Evolutionary conservation across 768 basidiomycete species (phyloP), one percentile per base, ranked within the genome.

Genomic region (Obba rivulosa): DNA sequence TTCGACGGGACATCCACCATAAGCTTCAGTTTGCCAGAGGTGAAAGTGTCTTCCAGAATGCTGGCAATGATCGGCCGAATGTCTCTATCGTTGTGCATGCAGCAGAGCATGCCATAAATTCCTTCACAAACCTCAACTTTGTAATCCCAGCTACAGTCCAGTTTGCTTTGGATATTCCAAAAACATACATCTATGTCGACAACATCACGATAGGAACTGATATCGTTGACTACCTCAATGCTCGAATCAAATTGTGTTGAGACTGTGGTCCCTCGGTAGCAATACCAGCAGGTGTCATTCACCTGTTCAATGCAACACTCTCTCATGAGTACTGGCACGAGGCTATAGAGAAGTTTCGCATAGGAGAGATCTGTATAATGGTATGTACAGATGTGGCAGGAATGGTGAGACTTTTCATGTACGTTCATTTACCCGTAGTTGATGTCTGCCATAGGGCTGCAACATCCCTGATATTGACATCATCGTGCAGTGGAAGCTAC

Each of bases 401-500:
- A 23, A 68, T 69, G 66, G 67, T 66, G 21, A 23, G 63, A 36
- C 16, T 22, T 20, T 23, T 46, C 10, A 37, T 21, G 17, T 20
- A n/a, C 43, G 14, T 42, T 4, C 8, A 10, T 7, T 42, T 42
- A 42, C 9, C 4, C 8, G 23, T 7, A 13, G 8, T 22, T 16
- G 22, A 13, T n/a, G 18, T 8, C 13, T 22, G 41, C 4, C 7
- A n/a, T 18, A 54, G 43, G 53, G 71, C 1, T 59, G 47, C 18
- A 49, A 57, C 50, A 42, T 55, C 49, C 58, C 44, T 0, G 61
- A 69, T 43, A 57, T 72, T 3, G 67, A 68, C 11, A 24, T 68
- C 18, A 69, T 71, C 1, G 62, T 71, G 0, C 70, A 71, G 35
- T 73, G 69, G 69, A 71, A 68, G 28, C 18, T 63, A 1, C 64